A percentile compares a stretch with the other conserved stretches of the same genome.
Conservation (phyloP, 208 protist genomes). For the Endotrypanum monterogeii region DNA sequence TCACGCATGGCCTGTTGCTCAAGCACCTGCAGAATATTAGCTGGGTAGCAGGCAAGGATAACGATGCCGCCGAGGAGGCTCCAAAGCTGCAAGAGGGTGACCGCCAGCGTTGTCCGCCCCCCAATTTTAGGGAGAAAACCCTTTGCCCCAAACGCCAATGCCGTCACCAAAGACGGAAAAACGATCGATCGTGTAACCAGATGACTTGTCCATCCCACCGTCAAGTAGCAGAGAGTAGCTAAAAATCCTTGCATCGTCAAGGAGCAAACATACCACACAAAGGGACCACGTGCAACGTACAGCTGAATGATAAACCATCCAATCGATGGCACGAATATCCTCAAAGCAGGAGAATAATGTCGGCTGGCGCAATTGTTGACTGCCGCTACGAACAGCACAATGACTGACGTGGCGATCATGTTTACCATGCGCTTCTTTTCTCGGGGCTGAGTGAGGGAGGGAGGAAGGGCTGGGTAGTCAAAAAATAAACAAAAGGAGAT, state of each 20-base stretch:
- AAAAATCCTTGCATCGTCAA: constrained; percentile 33
- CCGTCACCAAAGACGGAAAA: constrained; percentile 24
- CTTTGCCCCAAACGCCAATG: constrained; percentile 18
- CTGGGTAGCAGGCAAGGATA: constrained; percentile 64
- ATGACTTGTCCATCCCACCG: constrained; percentile 23
- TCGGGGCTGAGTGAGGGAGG: neutral
- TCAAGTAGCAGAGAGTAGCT: constrained; percentile 21
- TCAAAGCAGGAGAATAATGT: constrained; percentile 22
- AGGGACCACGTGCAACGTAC: constrained; percentile 24
- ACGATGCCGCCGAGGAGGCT: constrained; percentile 43
- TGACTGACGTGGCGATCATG: constrained; percentile 6
- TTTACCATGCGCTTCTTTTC: neutral
- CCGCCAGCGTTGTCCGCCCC: neutral
- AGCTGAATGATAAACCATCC: constrained; percentile 43
- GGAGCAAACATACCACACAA: constrained; percentile 20
- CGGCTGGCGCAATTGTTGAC: constrained; percentile 21
- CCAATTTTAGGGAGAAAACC: constrained; percentile 9
- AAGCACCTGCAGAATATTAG: constrained; percentile 41
- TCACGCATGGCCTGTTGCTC: constrained; percentile 45
- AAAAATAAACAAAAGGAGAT: neutral
- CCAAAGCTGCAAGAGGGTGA: constrained; percentile 53
- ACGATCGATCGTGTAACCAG: constrained; percentile 21
- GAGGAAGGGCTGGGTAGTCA: neutral
- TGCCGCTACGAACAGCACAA: constrained; percentile 13
- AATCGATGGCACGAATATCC: constrained; percentile 26